Conservation (phyloP, 345 rosid genomes). For the Zanthoxylum bungeanum region DNA sequence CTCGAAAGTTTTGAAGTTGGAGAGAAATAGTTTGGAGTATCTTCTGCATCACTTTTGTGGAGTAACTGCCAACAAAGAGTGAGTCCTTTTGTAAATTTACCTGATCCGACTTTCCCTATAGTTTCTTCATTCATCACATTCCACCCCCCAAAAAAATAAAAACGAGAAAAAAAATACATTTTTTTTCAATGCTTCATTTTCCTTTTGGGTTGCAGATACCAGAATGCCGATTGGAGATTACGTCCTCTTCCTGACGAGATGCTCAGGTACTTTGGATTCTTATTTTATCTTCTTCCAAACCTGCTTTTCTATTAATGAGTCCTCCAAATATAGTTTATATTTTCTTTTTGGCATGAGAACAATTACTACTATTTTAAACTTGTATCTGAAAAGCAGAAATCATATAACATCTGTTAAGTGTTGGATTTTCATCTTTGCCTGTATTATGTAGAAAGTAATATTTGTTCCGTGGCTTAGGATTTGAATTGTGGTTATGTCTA, state of each 20-base stretch:
- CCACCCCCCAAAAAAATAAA: too few relatives aligned
- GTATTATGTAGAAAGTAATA: neutral
- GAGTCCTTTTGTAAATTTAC: constrained; percentile 19
- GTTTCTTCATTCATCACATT: neutral
- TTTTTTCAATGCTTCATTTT: too few relatives aligned
- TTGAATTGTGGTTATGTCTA: neutral
- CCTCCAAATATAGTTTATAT: neutral
- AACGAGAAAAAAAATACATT: too few relatives aligned
- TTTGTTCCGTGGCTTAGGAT: neutral
- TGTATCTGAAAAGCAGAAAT: neutral
- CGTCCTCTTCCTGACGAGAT: constrained; percentile 89
- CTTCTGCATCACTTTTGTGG: constrained; percentile 75
- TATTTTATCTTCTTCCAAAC: neutral
- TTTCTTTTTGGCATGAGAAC: neutral
- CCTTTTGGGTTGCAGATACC: constrained; percentile 88
- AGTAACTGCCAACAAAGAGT: constrained; percentile 90
- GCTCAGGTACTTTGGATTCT: constrained; percentile 49
- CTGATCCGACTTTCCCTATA: constrained; percentile 7
- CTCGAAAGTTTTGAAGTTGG: constrained; percentile 82
- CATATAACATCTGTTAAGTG: neutral
- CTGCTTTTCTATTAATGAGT: neutral
- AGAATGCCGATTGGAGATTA: constrained; percentile 95
- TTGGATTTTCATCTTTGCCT: neutral
- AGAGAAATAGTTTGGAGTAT: constrained; percentile 84
- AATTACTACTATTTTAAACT: neutral